Percentiles rank a stretch among this genome's conserved stretches.
Evolutionary conservation across 2,329 filamentous ascomycete genomes (phyloP).

Genomic region (Ustilaginoidea virens): DNA sequence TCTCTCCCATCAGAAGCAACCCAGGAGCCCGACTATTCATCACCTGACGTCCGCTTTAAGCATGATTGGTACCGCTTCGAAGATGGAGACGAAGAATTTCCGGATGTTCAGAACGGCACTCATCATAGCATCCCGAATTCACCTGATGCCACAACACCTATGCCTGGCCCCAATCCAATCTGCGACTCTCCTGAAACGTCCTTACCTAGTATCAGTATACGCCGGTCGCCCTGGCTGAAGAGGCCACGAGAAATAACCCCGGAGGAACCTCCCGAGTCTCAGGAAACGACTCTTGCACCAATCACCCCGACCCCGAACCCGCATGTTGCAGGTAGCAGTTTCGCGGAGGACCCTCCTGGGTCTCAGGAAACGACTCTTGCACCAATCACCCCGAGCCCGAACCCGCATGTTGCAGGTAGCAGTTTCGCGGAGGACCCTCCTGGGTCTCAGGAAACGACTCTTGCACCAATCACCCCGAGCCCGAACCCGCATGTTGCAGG

Average conservation of each 20-base stretch:
- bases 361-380: too few species aligned
- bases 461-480: too few species aligned
- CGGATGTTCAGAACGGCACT: not conserved
- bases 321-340: too few species aligned
- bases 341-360: too few species aligned
- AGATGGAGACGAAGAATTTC: not conserved
- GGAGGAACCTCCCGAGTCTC: not conserved
- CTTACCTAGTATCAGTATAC: not conserved
- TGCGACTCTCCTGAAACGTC: not conserved
- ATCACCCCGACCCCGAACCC: not conserved
- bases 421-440: too few species aligned
- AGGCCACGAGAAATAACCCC: not conserved
- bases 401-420: too few species aligned
- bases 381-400: too few species aligned
- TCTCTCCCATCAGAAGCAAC: not conserved
- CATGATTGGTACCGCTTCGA: not conserved
- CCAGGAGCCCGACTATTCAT: not conserved
- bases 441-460: too few species aligned
- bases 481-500: too few species aligned
- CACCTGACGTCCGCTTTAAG: not conserved
- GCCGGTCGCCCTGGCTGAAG: not conserved
- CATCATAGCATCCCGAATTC: too few species aligned
- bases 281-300: too few species aligned
- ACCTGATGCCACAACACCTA: not conserved
- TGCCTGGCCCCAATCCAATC: not conserved